A percentile compares a stretch with the other conserved stretches of the same genome.
phyloP scores from a whole-genome alignment of 1,284 basidiomycete genomes.

The Vanrija humicola region DNA sequence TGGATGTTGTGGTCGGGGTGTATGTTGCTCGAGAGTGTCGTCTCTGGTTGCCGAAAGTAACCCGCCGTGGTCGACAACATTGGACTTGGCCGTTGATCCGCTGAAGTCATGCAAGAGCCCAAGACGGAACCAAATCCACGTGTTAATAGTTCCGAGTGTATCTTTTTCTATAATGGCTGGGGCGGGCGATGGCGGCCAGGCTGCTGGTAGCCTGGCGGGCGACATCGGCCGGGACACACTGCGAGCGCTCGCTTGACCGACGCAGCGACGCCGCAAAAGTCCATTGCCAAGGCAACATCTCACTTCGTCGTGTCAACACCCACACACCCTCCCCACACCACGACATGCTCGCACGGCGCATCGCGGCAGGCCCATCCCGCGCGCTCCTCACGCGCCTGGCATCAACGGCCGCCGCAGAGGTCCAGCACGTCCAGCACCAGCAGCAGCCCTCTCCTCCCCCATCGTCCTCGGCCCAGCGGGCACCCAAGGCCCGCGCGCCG shows the following conservation, averaged over 20 bases:
- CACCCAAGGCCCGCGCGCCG: too few relatives aligned
- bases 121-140: neutral
- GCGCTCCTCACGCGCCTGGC: neutral
- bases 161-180: neutral
- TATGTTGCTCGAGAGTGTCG: neutral
- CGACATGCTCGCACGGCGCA: constrained; percentile 11
- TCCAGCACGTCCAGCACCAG: neutral
- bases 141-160: neutral
- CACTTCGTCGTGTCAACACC: neutral
- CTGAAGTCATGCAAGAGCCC: too few relatives aligned
- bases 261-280: neutral
- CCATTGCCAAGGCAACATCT: neutral
- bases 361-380: constrained; percentile 11
- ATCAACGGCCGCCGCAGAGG: neutral
- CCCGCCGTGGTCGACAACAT: neutral
- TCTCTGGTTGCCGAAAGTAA: neutral
- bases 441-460: neutral
- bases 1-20: neutral
- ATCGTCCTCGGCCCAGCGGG: too few relatives aligned
- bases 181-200: too few relatives aligned
- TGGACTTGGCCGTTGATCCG: too few relatives aligned
- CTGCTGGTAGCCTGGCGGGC: too few relatives aligned
- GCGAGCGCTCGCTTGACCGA: neutral
- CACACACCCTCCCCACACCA: neutral
- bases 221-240: too few relatives aligned